Conservation (phyloP, 2,329 filamentous ascomycete species). For the Aspergillus sojae region DNA sequence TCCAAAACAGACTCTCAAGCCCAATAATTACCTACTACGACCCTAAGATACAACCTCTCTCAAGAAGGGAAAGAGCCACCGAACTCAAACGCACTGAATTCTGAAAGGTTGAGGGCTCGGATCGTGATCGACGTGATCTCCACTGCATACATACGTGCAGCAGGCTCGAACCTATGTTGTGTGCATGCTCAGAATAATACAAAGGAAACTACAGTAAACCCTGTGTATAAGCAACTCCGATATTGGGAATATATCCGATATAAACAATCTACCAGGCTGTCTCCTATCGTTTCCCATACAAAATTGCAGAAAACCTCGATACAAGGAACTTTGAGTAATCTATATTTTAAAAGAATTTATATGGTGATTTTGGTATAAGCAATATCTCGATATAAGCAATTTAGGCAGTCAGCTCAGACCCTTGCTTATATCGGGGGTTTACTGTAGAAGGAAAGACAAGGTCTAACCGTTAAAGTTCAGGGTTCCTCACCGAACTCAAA, state of each 20-base stretch:
- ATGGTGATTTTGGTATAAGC: too few relatives aligned
- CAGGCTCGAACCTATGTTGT: constrained; percentile 9
- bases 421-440: too few relatives aligned
- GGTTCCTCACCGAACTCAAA: not conserved
- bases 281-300: too few relatives aligned
- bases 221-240: too few relatives aligned
- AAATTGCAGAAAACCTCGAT: too few relatives aligned
- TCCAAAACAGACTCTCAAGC: not conserved
- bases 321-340: too few relatives aligned
- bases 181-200: not conserved
- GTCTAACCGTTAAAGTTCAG: not conserved
- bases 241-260: too few relatives aligned
- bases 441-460: not conserved
- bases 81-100: not conserved
- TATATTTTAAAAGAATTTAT: too few relatives aligned
- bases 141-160: constrained; percentile 17
- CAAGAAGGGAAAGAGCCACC: not conserved
- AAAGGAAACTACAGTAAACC: not conserved
- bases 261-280: too few relatives aligned
- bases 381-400: too few relatives aligned
- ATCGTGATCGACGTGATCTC: constrained; percentile 21
- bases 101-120: not conserved
- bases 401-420: too few relatives aligned
- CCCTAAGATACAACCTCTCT: not conserved
- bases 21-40: constrained; percentile 3